Base-by-base conservation (phyloP, 2,329 filamentous ascomycete genomes). In the Pyrenophora seminiperda region DNA sequence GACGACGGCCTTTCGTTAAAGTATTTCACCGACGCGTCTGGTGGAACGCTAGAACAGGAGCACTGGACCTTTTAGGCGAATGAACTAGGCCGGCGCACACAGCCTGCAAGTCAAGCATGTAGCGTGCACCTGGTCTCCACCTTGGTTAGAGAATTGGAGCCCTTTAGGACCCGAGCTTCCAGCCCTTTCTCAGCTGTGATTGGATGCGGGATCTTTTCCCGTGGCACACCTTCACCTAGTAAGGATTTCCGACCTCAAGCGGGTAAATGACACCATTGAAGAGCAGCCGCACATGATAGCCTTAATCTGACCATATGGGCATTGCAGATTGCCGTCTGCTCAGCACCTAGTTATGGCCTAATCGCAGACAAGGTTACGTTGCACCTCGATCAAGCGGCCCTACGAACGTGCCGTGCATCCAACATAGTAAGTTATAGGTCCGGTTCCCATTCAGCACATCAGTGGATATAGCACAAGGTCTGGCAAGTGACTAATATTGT, bases 121-220 rank as follows among this genome's bases (percentile, higher is more conserved):
- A 13, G 7, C 22, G 36, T 34, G 34, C 34, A 41, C 14, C 36
- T 40, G 27, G 32, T 18, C 13, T 15, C 19, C 33, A 32, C 18
- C 17, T 37, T 32, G 34, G 37, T 36, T 46, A 36, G 38, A 34
- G 22, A 43, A 14, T 34, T 40, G 4, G 14, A 39, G 43, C 24
- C 18, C 18, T 17, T 36, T 32, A 32, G 24, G 29, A 34, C 18
- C 31, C 14, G 31, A 50, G 47, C 29, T 38, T 46, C 20, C 7
- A 30, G 32, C 17, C 20, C 32, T 47, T 18, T 24, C 14, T 14
- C 14, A 18, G 44, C 33, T 36, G 11, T 52, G 39, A 52, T 24
- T 48, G 44, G 49, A 39, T 48, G 20, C 44, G 49, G 49, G 44
- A 36, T 36, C 36, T 40, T 40, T 22, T 38, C n/a, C 49, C 49